phyloP scores from a whole-genome alignment of 208 protist genomes.

The Crithidia bombi region DNA sequence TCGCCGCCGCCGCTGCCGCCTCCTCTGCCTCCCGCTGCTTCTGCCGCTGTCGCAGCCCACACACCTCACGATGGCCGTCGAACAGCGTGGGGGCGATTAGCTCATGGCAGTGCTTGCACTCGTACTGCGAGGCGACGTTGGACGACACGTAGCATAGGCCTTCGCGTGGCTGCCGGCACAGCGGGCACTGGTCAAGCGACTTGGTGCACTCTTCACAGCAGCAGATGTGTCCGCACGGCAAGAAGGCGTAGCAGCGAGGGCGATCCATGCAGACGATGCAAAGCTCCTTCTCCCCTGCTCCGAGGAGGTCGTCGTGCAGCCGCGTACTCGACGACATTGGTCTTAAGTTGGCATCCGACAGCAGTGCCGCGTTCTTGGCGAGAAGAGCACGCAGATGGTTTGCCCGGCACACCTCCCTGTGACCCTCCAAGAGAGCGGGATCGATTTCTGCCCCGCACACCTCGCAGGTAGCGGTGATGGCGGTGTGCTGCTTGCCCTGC shows the following conservation, averaged over 20 bases:
- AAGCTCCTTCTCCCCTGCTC: constrained; percentile 51
- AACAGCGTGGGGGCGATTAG: constrained; percentile 77
- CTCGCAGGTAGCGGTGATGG: constrained; percentile 29
- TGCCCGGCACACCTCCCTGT: constrained; percentile 61
- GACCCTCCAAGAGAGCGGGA: constrained; percentile 56
- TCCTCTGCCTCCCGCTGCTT: constrained; percentile 27
- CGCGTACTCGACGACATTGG: constrained; percentile 20
- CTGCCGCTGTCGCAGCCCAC: constrained; percentile 53
- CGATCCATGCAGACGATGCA: constrained; percentile 81
- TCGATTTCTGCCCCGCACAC: constrained; percentile 56
- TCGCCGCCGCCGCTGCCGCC: background rate
- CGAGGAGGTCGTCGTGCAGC: constrained; percentile 15
- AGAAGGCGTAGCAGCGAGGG: constrained; percentile 68
- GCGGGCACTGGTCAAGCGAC: constrained; percentile 64
- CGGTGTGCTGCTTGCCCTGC: background rate
- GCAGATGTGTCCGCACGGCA: constrained; percentile 88
- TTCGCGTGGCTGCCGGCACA: constrained; percentile 68
- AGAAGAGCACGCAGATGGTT: constrained; percentile 34
- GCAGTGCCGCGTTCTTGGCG: constrained; percentile 27
- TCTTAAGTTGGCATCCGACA: constrained; percentile 18
- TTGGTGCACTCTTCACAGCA: constrained; percentile 71
- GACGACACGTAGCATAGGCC: constrained; percentile 61
- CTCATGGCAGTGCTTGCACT: constrained; percentile 70
- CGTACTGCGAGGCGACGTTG: constrained; percentile 55
- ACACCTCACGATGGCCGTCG: constrained; percentile 88